These are phyloP conservation scores for Blastobotrys elegans DNA, from an alignment of 1,139 yeast species.

Conservation along the genomic window DNA sequence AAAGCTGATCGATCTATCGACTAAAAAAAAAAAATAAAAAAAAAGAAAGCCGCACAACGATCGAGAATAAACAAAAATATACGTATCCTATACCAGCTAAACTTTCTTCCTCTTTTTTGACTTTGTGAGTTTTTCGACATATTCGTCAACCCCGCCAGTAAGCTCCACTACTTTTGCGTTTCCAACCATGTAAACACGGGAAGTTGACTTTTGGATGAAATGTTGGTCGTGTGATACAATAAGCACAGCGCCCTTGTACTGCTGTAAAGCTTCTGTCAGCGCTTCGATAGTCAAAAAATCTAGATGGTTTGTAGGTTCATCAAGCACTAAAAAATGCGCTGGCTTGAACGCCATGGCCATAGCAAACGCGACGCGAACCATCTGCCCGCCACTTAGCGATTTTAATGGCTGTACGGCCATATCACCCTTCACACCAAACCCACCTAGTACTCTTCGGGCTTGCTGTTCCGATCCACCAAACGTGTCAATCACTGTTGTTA, in stretches of 20 bases:
- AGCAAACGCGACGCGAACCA: constrained; percentile 15
- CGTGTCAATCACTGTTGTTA: background rate
- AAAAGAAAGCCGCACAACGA: too few relatives aligned
- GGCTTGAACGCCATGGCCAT: background rate
- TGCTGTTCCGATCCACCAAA: background rate
- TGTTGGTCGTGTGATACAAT: constrained; percentile 12
- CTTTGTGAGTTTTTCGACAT: background rate
- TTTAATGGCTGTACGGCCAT: constrained; percentile 6
- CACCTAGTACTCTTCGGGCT: constrained; percentile 9
- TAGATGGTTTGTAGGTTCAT: constrained; percentile 15
- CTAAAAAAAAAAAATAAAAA: too few relatives aligned
- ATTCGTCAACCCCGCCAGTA: background rate
- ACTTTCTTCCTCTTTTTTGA: background rate
- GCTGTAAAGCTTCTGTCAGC: constrained; percentile 2
- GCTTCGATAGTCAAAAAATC: constrained; percentile 12
- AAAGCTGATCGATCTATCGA: too few relatives aligned
- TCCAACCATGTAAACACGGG: constrained; percentile 3
- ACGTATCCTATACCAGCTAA: too few relatives aligned
- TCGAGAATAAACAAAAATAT: too few relatives aligned
- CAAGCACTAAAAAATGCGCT: constrained; percentile 13
- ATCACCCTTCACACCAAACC: constrained; percentile 12
- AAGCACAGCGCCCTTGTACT: constrained; percentile 8
- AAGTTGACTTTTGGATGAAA: constrained; percentile 6
- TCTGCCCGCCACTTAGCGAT: constrained; percentile 15
- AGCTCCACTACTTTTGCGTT: background rate